phyloP scores from a whole-genome alignment of 2,329 filamentous ascomycete genomes.

The Teratosphaeria nubilosa region DNA sequence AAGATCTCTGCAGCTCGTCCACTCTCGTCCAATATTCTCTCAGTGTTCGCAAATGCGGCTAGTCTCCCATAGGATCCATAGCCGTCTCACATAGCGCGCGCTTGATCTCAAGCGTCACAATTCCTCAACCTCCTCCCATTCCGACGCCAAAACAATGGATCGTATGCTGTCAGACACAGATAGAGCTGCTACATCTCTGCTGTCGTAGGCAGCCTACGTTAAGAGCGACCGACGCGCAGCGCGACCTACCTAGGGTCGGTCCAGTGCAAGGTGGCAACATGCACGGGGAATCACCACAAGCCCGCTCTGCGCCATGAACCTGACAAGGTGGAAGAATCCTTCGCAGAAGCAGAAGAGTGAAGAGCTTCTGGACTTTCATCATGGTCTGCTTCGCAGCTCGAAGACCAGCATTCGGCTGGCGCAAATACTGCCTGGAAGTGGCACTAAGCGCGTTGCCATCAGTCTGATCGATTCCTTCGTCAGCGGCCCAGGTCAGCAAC shows the following conservation, averaged over 20 bases:
- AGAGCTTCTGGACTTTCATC: conserved; percentile 13
- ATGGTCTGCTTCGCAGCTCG: conserved; percentile 13
- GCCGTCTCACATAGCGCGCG: not conserved
- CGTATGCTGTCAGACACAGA: not conserved
- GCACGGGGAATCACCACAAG: not conserved
- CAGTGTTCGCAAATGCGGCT: not conserved
- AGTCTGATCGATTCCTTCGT: conserved; percentile 18
- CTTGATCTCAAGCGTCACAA: not conserved
- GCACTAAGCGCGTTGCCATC: conserved; percentile 17
- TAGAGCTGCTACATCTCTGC: not conserved
- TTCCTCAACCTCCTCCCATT: not conserved
- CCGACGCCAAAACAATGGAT: too few species aligned
- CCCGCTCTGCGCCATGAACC: conserved; percentile 6
- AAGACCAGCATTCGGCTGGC: conserved; percentile 22
- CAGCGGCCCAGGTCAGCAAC: conserved; percentile 8
- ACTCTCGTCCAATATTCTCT: too few species aligned
- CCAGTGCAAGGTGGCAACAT: not conserved
- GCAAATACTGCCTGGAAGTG: conserved; percentile 15
- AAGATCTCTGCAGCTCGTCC: not conserved
- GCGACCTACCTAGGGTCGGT: not conserved
- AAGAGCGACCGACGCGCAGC: not conserved
- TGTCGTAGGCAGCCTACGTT: too few species aligned
- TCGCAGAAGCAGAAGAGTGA: conserved; percentile 1
- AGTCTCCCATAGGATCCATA: not conserved
- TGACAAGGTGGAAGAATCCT: conserved; percentile 16